Evolutionary conservation across 129 eudicot genomes (phyloP).

Genomic region (Flaveria robusta): DNA sequence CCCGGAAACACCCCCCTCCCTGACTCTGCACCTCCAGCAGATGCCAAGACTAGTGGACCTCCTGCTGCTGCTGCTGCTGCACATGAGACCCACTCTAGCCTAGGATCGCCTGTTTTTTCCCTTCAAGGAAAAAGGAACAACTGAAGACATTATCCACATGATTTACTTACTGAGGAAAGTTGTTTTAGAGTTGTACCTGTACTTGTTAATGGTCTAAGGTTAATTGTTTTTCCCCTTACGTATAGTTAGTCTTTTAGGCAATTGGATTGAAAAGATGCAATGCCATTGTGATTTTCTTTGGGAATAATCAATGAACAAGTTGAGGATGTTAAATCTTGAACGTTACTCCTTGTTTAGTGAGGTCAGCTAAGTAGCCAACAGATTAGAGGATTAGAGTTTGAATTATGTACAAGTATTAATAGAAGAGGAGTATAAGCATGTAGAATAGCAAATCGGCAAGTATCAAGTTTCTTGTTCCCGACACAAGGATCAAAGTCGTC

Average conservation of each 20-base stretch:
- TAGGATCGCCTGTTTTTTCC: constrained; percentile 61
- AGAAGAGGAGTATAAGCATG: no score
- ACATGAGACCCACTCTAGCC: constrained; percentile 23
- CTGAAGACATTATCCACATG: background rate
- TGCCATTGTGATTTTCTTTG: background rate
- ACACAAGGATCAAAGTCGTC: no score
- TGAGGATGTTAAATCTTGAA: background rate
- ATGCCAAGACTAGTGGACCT: constrained; percentile 24
- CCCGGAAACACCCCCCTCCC: constrained; percentile 21
- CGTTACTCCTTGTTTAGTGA: background rate
- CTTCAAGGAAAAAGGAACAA: constrained; percentile 58
- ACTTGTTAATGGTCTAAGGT: background rate
- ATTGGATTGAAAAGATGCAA: background rate
- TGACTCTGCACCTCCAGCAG: constrained; percentile 25
- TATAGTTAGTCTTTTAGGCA: constrained; percentile 7
- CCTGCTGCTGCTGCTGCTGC: constrained; percentile 1
- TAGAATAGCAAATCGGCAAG: no score
- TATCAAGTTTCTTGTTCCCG: no score
- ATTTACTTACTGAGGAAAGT: background rate
- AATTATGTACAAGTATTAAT: no score
- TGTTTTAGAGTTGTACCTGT: background rate
- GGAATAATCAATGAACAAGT: no score
- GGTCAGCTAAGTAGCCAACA: no score
- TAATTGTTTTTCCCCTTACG: background rate
- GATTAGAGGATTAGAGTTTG: no score